Conservation (phyloP, 73 alveolate species). For the Halteria grandinella region DNA sequence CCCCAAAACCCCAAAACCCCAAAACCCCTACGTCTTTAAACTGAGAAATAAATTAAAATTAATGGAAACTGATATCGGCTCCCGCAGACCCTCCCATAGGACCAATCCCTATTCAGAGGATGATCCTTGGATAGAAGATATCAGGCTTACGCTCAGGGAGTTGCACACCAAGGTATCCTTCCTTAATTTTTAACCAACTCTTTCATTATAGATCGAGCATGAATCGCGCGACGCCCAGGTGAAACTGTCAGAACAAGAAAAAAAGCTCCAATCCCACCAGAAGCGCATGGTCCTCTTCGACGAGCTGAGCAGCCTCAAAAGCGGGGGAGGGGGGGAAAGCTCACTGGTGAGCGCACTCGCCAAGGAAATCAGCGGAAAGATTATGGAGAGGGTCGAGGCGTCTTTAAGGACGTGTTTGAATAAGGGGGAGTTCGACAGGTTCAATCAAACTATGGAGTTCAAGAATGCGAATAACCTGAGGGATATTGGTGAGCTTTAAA, state of each 20-base stretch:
- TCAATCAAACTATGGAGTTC: not conserved
- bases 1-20: no score
- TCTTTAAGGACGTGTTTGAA: not conserved
- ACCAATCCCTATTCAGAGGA: no score
- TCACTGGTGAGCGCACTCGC: not conserved
- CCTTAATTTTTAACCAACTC: no score
- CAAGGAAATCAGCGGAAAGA: not conserved
- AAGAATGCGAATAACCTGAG: not conserved
- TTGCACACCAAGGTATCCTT: no score
- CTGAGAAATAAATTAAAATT: no score
- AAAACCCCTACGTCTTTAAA: no score
- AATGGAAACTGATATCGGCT: no score
- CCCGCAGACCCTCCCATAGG: no score
- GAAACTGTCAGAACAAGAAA: not conserved
- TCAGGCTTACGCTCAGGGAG: no score
- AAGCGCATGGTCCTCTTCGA: not conserved
- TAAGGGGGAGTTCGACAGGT: not conserved
- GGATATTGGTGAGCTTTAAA: not conserved
- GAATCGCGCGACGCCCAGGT: constrained; percentile 16
- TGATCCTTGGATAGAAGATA: no score
- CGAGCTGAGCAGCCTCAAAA: not conserved
- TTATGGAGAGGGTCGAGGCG: not conserved
- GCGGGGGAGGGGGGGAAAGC: not conserved
- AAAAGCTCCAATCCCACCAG: not conserved
- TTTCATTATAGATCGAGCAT: not conserved